These are phyloP conservation scores for Solanum acaule DNA, from an alignment of 257 asterid genomes.

Conservation along the genomic window DNA sequence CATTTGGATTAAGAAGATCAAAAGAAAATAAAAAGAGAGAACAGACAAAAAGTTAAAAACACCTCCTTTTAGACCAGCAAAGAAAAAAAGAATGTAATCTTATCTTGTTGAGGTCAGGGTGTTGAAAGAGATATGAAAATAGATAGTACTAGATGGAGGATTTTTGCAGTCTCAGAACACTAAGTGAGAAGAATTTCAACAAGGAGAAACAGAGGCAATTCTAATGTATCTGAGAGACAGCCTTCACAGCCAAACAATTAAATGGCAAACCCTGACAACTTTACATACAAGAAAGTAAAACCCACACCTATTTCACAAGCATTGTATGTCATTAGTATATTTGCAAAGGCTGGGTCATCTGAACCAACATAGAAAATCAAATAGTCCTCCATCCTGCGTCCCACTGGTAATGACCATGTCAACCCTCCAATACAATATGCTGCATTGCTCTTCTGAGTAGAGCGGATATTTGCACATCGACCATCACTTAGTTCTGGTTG, in stretches of 20 bases:
- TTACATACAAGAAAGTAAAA: background rate
- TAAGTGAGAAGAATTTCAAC: background rate
- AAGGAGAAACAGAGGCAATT: background rate
- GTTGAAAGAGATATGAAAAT: background rate
- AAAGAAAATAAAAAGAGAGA: background rate
- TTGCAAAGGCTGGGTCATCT: conserved; percentile 69
- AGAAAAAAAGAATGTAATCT: background rate
- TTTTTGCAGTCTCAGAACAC: background rate
- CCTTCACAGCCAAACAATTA: background rate
- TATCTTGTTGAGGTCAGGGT: background rate
- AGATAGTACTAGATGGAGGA: background rate
- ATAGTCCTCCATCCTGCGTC: conserved; percentile 65
- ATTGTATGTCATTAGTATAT: conserved; percentile 61
- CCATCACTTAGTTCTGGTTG: conserved; percentile 14
- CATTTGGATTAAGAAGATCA: background rate
- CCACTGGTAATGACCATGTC: conserved; percentile 68
- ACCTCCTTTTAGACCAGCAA: background rate
- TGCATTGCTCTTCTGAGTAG: conserved; percentile 22
- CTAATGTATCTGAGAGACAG: background rate
- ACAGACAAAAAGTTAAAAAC: background rate
- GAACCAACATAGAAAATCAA: conserved; percentile 73
- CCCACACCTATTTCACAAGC: conserved; percentile 70
- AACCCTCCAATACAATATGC: conserved; percentile 58
- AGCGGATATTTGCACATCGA: conserved; percentile 12
- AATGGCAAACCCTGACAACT: background rate